Evolutionary conservation across 2,329 filamentous ascomycete genomes (phyloP).

Genomic region (Trichothecium roseum): DNA sequence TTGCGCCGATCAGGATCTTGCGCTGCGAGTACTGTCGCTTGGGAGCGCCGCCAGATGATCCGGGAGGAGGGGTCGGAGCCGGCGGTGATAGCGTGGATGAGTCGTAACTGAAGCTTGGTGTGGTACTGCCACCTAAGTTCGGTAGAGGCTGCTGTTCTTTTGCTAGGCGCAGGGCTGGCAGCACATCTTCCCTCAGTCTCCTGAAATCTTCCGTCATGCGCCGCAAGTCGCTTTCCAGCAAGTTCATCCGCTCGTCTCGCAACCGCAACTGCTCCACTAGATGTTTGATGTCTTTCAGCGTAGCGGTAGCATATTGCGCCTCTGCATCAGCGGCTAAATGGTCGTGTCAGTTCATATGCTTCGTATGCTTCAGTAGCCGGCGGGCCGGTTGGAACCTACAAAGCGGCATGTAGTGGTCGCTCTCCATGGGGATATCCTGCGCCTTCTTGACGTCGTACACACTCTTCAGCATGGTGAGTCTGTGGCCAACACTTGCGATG

Average conservation of each 20-base stretch:
- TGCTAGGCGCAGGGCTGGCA: slow-evolving; percentile 79
- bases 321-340: slow-evolving; percentile 75
- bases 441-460: slow-evolving; percentile 95
- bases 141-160: slow-evolving; percentile 91
- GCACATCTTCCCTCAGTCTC: slow-evolving; percentile 78
- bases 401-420: slow-evolving; percentile 85
- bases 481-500: slow-evolving; percentile 83
- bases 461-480: slow-evolving; percentile 87
- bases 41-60: slow-evolving; percentile 41
- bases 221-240: slow-evolving; percentile 74
- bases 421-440: slow-evolving; percentile 82
- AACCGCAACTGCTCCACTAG: slow-evolving; percentile 82
- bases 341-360: background rate
- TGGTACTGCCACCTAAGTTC: slow-evolving; percentile 23
- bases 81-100: slow-evolving; percentile 36
- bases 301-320: slow-evolving; percentile 75
- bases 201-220: slow-evolving; percentile 82
- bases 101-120: slow-evolving; percentile 41
- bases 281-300: slow-evolving; percentile 84
- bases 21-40: slow-evolving; percentile 68
- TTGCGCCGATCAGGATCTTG: slow-evolving; percentile 59
- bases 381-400: slow-evolving; percentile 38
- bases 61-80: slow-evolving; percentile 41
- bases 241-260: slow-evolving; percentile 80
- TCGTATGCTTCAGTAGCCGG: slow-evolving; percentile 1